These are phyloP conservation scores for Thielaviopsis euricoi DNA, from an alignment of 2,329 filamentous ascomycete genomes.

Conservation along the genomic window DNA sequence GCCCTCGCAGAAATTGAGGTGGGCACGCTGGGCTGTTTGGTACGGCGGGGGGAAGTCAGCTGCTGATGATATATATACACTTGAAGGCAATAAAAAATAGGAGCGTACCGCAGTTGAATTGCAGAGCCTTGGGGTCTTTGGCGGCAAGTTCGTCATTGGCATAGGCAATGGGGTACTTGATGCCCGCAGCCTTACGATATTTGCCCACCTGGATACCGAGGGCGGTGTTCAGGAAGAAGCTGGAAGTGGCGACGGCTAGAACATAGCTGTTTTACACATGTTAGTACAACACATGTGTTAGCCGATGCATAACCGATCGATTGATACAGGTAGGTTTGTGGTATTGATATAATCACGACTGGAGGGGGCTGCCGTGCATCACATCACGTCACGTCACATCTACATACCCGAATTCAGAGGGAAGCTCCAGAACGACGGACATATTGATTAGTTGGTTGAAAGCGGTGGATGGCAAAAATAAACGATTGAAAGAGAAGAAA, in stretches of 20 bases:
- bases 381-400: too few relatives aligned
- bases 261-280: constrained; percentile 35
- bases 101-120: constrained; percentile 46
- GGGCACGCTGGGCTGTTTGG: constrained; percentile 40
- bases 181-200: constrained; percentile 34
- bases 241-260: constrained; percentile 37
- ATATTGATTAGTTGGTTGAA: background rate
- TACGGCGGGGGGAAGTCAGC: background rate
- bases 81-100: background rate
- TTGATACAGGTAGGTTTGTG: background rate
- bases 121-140: constrained; percentile 34
- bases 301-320: too few relatives aligned
- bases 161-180: constrained; percentile 42
- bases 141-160: constrained; percentile 35
- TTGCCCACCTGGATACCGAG: constrained; percentile 31
- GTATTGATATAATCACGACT: background rate
- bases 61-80: background rate
- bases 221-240: constrained; percentile 39
- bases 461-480: too few relatives aligned
- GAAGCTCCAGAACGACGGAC: background rate
- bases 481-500: background rate
- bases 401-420: background rate
- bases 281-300: background rate
- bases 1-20: constrained; percentile 49
- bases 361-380: too few relatives aligned